A percentile compares a stretch with the other conserved stretches of the same genome.
phyloP scores from a whole-genome alignment of 2,329 filamentous ascomycete species.

The Alternaria triticina region DNA sequence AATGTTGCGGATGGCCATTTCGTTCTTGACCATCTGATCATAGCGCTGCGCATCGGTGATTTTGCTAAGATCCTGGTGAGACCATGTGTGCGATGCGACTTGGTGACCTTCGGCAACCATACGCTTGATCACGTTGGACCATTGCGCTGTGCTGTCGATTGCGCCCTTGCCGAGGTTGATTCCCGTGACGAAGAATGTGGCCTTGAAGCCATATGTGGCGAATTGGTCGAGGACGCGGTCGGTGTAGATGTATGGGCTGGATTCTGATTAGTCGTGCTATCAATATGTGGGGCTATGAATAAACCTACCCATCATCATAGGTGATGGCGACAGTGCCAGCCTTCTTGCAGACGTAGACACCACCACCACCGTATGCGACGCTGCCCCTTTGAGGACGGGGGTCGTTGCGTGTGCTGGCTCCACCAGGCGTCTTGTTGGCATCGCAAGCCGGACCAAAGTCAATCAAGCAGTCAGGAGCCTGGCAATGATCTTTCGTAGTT shows the following conservation, averaged over 20 bases:
- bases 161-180: constrained; percentile 63
- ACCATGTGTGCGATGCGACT: constrained; percentile 65
- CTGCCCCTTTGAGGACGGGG: constrained; percentile 61
- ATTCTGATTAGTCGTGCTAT: background rate
- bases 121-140: constrained; percentile 60
- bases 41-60: constrained; percentile 53
- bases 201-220: constrained; percentile 62
- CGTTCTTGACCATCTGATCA: constrained; percentile 60
- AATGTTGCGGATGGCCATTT: constrained; percentile 62
- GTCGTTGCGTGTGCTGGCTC: constrained; percentile 60
- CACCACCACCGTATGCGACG: constrained; percentile 62
- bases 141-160: constrained; percentile 58
- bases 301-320: constrained; percentile 65
- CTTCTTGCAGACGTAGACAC: constrained; percentile 60
- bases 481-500: constrained; percentile 61
- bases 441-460: constrained; percentile 66
- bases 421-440: constrained; percentile 61
- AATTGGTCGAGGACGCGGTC: constrained; percentile 66
- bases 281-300: background rate
- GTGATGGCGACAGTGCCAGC: constrained; percentile 69
- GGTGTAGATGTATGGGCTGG: constrained; percentile 64
- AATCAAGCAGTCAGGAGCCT: constrained; percentile 66
- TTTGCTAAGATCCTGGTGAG: constrained; percentile 57
- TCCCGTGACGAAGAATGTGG: constrained; percentile 71
- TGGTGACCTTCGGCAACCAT: constrained; percentile 65